Percentiles rank a stretch among this genome's conserved stretches.
Evolutionary conservation across 225 moss, liverwort and hornwort genomes (phyloP).

Genomic region (Marchantia polymorpha): DNA sequence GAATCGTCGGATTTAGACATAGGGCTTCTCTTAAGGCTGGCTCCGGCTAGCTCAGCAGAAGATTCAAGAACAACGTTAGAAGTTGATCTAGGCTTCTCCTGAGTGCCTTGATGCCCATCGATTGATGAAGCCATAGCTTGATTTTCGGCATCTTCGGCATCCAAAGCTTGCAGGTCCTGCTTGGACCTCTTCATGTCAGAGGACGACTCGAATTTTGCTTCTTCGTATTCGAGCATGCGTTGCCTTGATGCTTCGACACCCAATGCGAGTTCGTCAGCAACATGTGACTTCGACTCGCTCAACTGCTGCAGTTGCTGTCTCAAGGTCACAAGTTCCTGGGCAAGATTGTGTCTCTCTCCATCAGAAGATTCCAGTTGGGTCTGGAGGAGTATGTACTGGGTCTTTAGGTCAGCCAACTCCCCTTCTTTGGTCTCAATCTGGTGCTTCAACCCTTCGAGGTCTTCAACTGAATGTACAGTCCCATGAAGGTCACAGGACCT

Average conservation of each 20-base stretch:
- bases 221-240: conserved; percentile 24
- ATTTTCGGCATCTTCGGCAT: neutral
- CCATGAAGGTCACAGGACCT: neutral
- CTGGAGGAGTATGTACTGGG: conserved; percentile 11
- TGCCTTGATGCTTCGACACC: conserved; percentile 24
- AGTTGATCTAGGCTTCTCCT: neutral
- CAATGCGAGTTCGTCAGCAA: conserved; percentile 15
- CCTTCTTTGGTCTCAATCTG: conserved; percentile 24
- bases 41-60: neutral
- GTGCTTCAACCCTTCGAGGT: conserved; percentile 15
- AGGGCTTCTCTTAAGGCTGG: neutral
- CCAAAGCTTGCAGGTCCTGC: conserved; percentile 7
- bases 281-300: conserved; percentile 25
- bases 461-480: neutral
- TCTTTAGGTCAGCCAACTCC: conserved; percentile 21
- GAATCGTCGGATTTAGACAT: conserved; percentile 20
- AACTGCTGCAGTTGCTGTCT: conserved; percentile 31
- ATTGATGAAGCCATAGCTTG: neutral
- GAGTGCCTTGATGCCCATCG: neutral
- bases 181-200: conserved; percentile 9
- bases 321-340: conserved; percentile 25
- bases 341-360: conserved; percentile 23
- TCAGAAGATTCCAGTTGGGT: conserved; percentile 23
- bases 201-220: conserved; percentile 14
- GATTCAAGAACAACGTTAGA: neutral